phyloP scores from a whole-genome alignment of 1,139 yeast genomes.

The Suhomyces panamericanus region DNA sequence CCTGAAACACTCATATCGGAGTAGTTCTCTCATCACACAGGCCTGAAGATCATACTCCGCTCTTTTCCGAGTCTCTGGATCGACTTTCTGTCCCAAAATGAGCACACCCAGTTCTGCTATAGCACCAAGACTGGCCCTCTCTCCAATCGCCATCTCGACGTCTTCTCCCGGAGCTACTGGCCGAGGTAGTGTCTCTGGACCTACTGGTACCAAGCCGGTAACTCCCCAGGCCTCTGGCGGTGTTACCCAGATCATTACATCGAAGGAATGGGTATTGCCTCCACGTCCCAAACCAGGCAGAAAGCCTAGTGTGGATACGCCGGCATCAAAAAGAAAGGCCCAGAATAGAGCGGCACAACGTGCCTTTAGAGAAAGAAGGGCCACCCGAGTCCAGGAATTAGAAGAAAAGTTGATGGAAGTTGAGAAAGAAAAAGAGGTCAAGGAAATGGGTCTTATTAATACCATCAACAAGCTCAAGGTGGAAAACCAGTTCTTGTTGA shows the following conservation, averaged over 20 bases:
- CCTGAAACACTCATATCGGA: neutral
- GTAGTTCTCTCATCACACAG: neutral
- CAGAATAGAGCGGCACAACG: conserved; percentile 96
- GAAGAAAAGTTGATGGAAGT: conserved; percentile 55
- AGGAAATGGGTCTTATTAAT: conserved; percentile 60
- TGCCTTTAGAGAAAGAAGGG: conserved; percentile 83
- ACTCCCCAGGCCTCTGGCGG: conserved; percentile 1
- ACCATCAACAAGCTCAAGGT: conserved; percentile 42
- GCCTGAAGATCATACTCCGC: neutral
- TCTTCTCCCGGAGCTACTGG: conserved; percentile 6
- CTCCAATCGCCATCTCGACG: conserved; percentile 29
- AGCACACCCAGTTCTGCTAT: conserved; percentile 15
- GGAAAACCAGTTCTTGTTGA: conserved; percentile 40
- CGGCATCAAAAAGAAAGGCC: conserved; percentile 79
- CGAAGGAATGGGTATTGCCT: conserved; percentile 90
- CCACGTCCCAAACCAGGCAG: conserved; percentile 92
- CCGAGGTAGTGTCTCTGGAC: neutral
- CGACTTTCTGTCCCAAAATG: neutral
- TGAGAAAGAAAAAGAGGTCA: conserved; percentile 61
- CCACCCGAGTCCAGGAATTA: conserved; percentile 55
- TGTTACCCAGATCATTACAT: conserved; percentile 55
- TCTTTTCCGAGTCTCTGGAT: neutral
- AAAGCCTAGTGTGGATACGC: conserved; percentile 75
- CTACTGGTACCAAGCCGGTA: neutral
- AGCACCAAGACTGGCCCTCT: conserved; percentile 43